phyloP scores from a whole-genome alignment of 2,329 filamentous ascomycete genomes.

The Parascedosporium putredinis region DNA sequence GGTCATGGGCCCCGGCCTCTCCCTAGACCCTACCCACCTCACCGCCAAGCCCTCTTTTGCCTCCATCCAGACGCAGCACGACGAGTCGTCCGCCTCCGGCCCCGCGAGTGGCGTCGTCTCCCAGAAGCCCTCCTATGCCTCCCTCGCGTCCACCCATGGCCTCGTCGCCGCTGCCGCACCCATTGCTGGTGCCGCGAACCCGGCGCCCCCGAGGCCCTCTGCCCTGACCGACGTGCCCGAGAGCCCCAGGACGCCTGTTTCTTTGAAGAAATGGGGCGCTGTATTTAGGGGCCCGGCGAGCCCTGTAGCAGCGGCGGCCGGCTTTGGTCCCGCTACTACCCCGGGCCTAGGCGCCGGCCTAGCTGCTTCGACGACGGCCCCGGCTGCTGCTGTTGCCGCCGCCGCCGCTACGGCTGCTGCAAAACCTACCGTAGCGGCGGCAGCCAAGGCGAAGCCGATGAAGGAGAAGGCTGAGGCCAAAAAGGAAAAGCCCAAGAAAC shows the following conservation, averaged over 20 bases:
- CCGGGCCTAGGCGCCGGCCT: too few species aligned
- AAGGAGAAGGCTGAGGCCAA: not conserved
- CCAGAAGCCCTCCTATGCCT: conserved; percentile 7
- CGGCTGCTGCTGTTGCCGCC: not conserved
- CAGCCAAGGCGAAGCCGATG: not conserved
- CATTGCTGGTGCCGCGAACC: not conserved
- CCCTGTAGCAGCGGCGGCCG: too few species aligned
- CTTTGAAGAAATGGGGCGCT: not conserved
- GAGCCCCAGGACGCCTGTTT: conserved; percentile 1
- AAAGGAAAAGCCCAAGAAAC: not conserved
- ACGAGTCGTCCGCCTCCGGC: not conserved
- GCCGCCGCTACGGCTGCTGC: not conserved
- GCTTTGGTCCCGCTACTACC: too few species aligned
- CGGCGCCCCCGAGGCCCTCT: not conserved
- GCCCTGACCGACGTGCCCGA: conserved; percentile 2
- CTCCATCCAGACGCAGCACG: conserved; percentile 2
- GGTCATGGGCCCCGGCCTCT: not conserved
- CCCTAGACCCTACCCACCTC: not conserved
- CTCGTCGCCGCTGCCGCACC: conserved; percentile 5
- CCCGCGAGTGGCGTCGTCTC: not conserved
- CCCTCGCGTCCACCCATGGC: conserved; percentile 5
- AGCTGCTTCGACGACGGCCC: not conserved
- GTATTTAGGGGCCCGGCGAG: not conserved
- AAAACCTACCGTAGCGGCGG: not conserved
- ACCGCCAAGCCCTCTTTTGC: conserved; percentile 3